phyloP scores from a whole-genome alignment of 352 stramenopile species.

The Pythium volutum region DNA sequence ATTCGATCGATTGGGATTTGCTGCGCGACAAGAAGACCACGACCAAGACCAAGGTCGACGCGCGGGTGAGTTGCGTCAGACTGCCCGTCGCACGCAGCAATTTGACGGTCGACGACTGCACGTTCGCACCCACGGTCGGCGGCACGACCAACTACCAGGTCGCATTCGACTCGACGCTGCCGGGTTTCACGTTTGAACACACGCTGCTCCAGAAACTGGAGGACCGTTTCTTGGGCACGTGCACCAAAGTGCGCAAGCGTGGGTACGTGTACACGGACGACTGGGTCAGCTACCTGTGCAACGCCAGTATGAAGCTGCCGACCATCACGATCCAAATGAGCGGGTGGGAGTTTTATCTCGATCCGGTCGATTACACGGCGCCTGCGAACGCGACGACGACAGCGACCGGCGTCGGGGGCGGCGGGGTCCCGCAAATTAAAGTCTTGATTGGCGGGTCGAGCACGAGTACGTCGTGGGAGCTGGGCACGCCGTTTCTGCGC shows the following conservation, averaged over 20 bases:
- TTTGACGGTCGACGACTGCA: background rate
- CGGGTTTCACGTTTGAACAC: background rate
- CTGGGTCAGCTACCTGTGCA: conserved; percentile 9
- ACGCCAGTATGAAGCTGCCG: conserved; percentile 9
- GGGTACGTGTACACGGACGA: background rate
- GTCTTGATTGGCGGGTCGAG: background rate
- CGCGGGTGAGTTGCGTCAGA: no score
- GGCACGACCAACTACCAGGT: background rate
- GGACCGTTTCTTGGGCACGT: background rate
- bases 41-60: background rate
- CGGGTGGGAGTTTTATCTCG: conserved; percentile 10
- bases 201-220: background rate
- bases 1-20: background rate
- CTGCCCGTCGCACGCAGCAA: no score
- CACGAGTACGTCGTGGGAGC: background rate
- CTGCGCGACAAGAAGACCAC: background rate
- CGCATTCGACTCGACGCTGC: background rate
- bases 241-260: background rate
- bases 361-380: conserved; percentile 4
- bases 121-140: background rate
- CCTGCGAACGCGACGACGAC: background rate
- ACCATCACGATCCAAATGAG: conserved; percentile 4
- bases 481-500: conserved; percentile 10
- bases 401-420: no score
- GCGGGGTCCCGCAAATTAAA: no score